Conservation (phyloP, 306 rosid genomes). For the Pachyrhizus erosus region DNA sequence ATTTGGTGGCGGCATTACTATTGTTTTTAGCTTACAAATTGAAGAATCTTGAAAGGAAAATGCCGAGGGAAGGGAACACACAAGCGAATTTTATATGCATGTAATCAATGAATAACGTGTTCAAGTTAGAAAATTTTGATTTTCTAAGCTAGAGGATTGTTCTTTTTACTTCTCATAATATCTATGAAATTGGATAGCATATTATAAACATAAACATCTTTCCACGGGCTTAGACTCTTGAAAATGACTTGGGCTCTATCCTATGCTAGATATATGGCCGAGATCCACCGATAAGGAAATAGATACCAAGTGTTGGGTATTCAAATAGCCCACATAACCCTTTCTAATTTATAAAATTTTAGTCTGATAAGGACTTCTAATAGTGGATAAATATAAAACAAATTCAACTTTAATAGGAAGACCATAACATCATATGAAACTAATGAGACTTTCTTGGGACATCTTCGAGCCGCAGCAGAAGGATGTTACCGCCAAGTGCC, state of each 20-base stretch:
- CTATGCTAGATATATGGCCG: not conserved
- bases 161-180: not conserved
- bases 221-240: not conserved
- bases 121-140: not conserved
- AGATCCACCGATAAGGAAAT: too few species aligned
- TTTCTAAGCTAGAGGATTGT: not conserved
- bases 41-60: too few species aligned
- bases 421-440: not conserved
- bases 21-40: not conserved
- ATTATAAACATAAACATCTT: not conserved
- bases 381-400: not conserved
- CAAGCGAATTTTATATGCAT: too few species aligned
- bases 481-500: too few species aligned
- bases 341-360: not conserved
- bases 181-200: not conserved
- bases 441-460: not conserved
- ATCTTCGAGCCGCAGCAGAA: too few species aligned
- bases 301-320: too few species aligned
- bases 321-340: not conserved
- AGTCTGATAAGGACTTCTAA: not conserved
- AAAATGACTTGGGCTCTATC: slow-evolving; percentile 38
- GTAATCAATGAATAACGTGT: not conserved
- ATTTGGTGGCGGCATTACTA: not conserved
- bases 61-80: too few species aligned
- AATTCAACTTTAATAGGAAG: not conserved